Evolutionary conservation across 306 rosid genomes (phyloP).

Genomic region (Trifolium fragiferum): DNA sequence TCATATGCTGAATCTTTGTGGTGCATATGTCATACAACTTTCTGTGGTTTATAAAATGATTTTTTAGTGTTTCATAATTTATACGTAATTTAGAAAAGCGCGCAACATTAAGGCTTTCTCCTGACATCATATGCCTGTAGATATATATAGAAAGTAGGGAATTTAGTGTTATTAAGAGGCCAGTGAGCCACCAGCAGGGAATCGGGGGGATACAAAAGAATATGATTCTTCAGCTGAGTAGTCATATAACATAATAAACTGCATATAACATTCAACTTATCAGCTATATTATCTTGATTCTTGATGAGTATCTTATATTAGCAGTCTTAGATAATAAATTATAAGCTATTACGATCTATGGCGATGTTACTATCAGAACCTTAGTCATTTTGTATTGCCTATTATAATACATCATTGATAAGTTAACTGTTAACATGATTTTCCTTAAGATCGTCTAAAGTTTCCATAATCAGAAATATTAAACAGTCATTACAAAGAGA

Average conservation of each 20-base stretch:
- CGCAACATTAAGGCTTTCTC: neutral
- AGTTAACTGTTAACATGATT: neutral
- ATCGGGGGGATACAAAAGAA: neutral
- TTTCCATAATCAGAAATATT: slow-evolving; percentile 6
- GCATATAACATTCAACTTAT: neutral
- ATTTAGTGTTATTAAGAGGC: neutral
- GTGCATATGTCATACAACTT: neutral
- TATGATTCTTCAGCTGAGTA: neutral
- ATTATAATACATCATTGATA: neutral
- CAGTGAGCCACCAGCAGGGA: neutral
- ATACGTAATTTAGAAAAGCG: neutral
- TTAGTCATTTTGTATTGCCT: neutral
- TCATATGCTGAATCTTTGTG: neutral
- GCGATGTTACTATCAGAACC: neutral
- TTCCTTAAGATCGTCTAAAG: neutral
- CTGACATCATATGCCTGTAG: neutral
- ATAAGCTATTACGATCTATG: neutral
- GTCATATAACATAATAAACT: neutral
- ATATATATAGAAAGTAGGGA: neutral
- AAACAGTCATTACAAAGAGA: neutral
- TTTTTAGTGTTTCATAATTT: neutral
- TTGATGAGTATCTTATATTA: neutral
- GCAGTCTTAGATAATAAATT: neutral
- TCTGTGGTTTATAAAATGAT: neutral
- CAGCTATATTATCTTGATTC: neutral